Base-by-base conservation (phyloP, 805 yeast species). In the Candida saitoana region DNA sequence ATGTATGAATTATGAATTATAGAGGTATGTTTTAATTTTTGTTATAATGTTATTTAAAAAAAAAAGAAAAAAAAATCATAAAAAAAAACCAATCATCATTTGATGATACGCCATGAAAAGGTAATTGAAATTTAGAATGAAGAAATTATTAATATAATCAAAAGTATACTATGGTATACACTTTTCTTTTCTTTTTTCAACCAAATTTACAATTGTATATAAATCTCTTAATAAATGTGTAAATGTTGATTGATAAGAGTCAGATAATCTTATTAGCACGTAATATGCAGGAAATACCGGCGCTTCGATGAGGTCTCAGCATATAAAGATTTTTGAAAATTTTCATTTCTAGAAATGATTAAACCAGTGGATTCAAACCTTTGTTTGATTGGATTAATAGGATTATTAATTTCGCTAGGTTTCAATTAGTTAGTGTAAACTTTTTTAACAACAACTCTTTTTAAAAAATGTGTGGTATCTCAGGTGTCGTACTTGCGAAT, bases 401-500 rank as follows among this genome's bases (percentile, higher is more conserved):
- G 5, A 12, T 14, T 12, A 9, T 29, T 29, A 14, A 14, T 29
- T 29, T 29, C 32, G 11, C 32, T 29, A 6, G 32, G 25, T 22
- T 22, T 22, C 25, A 22, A 7, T 22, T 22, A 22, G 25, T 22
- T 9, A 22, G 9, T 9, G 25, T 22, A 6, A 22, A n/a, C n/a
- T 22, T 9, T 7, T 22, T 22, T 22, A 22, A 22, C 25, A 7
- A 22, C 25, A 22, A 22, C 6, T 7, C 25, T n/a, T n/a, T 7
- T 22, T 22, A 22, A 22, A 14, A 9, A 29, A 93, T 91, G 99
- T 93, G 99, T 80, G 99, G 99, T 54, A 83, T 93, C 48, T 69
- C 91, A 54, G 99, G 96, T 44, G 75, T 91, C 40, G 84, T 88
- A 34, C 73, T 87, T 43, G 87, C 96, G 9, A 85, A 88, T 62